phyloP scores from a whole-genome alignment of 140 eudicot genomes.

The Senecio squalidus region DNA sequence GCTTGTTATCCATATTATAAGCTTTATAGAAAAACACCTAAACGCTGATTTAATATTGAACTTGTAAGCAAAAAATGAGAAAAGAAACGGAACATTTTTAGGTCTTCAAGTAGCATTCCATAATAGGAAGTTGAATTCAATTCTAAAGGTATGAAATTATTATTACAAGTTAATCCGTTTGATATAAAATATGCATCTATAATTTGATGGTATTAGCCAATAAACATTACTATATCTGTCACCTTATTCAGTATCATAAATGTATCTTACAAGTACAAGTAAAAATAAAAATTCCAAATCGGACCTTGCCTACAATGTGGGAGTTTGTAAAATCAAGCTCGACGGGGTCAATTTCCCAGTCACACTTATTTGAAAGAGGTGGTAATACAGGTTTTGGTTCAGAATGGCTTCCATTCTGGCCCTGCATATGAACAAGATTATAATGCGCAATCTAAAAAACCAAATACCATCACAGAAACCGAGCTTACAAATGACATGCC shows the following conservation, averaged over 20 bases:
- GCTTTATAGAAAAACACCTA: background rate
- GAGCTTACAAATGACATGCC: slow-evolving; percentile 88
- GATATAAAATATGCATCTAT: background rate
- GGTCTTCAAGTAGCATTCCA: no score
- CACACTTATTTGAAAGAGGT: slow-evolving; percentile 94
- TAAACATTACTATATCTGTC: background rate
- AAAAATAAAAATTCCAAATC: slow-evolving; percentile 13
- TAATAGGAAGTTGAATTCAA: background rate
- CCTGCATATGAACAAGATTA: no score
- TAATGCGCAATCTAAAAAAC: background rate
- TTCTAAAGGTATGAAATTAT: background rate
- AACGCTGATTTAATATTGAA: no score
- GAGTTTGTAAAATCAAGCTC: slow-evolving; percentile 89
- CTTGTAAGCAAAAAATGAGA: no score
- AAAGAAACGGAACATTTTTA: no score
- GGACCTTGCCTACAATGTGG: slow-evolving; percentile 79
- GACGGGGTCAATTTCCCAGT: slow-evolving; percentile 94
- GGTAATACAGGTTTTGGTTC: slow-evolving; percentile 96
- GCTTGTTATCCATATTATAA: background rate
- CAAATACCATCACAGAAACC: slow-evolving; percentile 4
- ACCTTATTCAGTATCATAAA: background rate
- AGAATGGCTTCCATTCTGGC: slow-evolving; percentile 98
- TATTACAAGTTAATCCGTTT: background rate
- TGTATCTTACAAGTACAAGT: background rate
- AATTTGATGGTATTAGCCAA: background rate